phyloP scores from a whole-genome alignment of 371 early-diverging fungal genomes.

The Nematocida sp. region DNA sequence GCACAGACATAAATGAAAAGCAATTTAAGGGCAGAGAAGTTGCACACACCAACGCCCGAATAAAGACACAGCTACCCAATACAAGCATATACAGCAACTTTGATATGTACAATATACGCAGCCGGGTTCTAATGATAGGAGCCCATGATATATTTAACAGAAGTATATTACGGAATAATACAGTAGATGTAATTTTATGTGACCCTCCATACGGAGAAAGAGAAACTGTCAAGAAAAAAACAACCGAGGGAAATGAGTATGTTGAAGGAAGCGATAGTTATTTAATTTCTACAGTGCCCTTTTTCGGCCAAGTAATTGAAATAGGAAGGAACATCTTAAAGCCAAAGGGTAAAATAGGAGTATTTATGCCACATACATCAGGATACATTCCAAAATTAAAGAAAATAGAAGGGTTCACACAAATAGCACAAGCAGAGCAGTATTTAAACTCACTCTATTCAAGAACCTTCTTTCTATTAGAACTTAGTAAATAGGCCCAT shows the following conservation, averaged over 20 bases:
- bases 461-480: conserved; percentile 35
- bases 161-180: conserved; percentile 3
- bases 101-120: conserved; percentile 34
- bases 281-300: conserved; percentile 4
- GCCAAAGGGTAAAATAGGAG: conserved; percentile 30
- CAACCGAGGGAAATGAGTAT: neutral
- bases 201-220: conserved; percentile 62
- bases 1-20: conserved; percentile 50
- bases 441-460: conserved; percentile 45
- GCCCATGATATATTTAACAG: conserved; percentile 20
- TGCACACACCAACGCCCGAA: conserved; percentile 24
- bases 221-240: conserved; percentile 40
- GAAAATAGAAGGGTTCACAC: neutral
- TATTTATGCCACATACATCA: conserved; percentile 47
- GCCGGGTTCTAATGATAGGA: conserved; percentile 38
- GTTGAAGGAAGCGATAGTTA: neutral
- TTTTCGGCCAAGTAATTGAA: conserved; percentile 15
- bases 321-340: conserved; percentile 8
- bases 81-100: conserved; percentile 58
- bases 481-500: neutral
- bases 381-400: neutral
- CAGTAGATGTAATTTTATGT: conserved; percentile 53
- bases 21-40: conserved; percentile 43
- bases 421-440: conserved; percentile 25
- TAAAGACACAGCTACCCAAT: conserved; percentile 45